These are phyloP conservation scores for Schrenkiella parvula DNA, from an alignment of 345 rosid species.

Conservation along the genomic window DNA sequence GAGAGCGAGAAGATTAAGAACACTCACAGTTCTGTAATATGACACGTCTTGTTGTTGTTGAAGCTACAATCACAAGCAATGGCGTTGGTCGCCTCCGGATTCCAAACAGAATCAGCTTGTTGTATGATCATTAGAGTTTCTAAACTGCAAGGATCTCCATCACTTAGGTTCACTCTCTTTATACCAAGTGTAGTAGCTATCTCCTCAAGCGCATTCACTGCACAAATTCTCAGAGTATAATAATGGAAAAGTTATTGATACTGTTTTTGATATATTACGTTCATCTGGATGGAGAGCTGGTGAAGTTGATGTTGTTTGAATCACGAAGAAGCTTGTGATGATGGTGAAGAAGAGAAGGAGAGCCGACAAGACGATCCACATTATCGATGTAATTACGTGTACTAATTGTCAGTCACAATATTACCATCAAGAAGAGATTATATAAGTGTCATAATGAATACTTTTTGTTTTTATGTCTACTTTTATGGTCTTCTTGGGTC, in stretches of 20 bases:
- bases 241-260: neutral
- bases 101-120: neutral
- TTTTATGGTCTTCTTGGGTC: neutral
- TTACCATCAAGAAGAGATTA: neutral
- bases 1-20: neutral
- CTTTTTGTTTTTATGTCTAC: neutral
- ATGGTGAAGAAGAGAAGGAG: neutral
- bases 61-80: conserved; percentile 13
- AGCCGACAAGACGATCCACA: neutral
- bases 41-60: conserved; percentile 8
- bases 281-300: conserved; percentile 19
- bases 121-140: neutral
- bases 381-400: neutral
- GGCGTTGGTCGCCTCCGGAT: neutral
- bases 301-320: conserved; percentile 4
- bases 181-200: conserved; percentile 28
- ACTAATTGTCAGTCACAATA: neutral
- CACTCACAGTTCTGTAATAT: conserved; percentile 24
- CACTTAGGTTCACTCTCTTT: neutral
- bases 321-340: neutral
- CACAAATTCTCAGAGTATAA: neutral
- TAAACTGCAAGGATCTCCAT: conserved; percentile 14
- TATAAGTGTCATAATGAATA: too few relatives aligned
- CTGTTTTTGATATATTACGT: neutral
- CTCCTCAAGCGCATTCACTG: conserved; percentile 11